Evolutionary conservation across 805 yeast species (phyloP).

Genomic region (Schizosaccharomyces osmophilus): DNA sequence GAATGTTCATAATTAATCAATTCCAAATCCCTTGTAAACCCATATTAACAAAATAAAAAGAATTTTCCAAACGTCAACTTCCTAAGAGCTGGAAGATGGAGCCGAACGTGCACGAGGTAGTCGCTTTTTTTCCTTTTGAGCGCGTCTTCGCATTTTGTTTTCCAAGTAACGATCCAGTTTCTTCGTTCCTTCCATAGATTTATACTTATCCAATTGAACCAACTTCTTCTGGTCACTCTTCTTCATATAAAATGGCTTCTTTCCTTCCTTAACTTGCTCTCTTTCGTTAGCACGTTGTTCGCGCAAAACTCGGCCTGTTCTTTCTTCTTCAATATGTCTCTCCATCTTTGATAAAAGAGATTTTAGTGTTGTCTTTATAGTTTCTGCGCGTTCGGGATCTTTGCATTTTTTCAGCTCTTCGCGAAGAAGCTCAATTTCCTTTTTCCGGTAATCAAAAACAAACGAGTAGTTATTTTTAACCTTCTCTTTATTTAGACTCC

Average conservation of each 20-base stretch:
- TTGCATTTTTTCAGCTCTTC: slow-evolving; percentile 16
- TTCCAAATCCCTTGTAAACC: no score
- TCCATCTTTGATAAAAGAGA: slow-evolving; percentile 25
- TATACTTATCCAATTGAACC: slow-evolving; percentile 15
- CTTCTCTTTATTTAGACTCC: slow-evolving; percentile 46
- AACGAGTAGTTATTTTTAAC: slow-evolving; percentile 62
- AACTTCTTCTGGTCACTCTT: slow-evolving; percentile 16
- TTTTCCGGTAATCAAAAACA: slow-evolving; percentile 59
- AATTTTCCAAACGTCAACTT: background rate
- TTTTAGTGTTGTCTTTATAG: slow-evolving; percentile 14
- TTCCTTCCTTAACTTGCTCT: slow-evolving; percentile 43
- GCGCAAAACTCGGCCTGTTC: slow-evolving; percentile 39
- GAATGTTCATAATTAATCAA: no score
- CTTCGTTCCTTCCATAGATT: slow-evolving; percentile 14
- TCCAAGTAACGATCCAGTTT: slow-evolving; percentile 14
- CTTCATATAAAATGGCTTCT: slow-evolving; percentile 31
- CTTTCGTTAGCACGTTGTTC: slow-evolving; percentile 56
- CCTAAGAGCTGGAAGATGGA: background rate
- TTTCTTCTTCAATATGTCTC: slow-evolving; percentile 48
- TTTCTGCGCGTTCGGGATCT: slow-evolving; percentile 22
- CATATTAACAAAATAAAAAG: background rate
- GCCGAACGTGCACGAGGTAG: background rate
- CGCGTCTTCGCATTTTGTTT: slow-evolving; percentile 15
- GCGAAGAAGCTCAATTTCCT: slow-evolving; percentile 42
- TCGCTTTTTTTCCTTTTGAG: slow-evolving; percentile 17